A percentile compares a stretch with the other conserved stretches of the same genome.
phyloP scores from a whole-genome alignment of 148 eudicot genomes.

The Tetragonia tetragonoides region DNA sequence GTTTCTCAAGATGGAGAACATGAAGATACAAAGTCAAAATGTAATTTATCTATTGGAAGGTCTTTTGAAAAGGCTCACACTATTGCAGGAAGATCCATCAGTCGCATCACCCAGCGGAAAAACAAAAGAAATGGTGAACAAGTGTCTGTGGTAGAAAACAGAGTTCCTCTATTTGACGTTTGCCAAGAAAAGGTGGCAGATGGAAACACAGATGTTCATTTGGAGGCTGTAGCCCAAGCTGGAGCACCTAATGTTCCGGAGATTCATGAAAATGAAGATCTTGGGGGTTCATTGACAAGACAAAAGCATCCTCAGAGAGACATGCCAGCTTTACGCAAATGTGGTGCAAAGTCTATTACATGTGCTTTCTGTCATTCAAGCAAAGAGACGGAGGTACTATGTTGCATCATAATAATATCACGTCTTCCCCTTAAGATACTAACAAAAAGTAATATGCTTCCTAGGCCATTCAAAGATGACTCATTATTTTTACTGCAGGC shows the following conservation, averaged over 20 bases:
- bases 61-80: not conserved
- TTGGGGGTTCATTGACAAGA: not conserved
- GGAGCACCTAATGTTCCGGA: slow-evolving; percentile 17
- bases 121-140: slow-evolving; percentile 16
- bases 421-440: not conserved
- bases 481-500: slow-evolving; percentile 38
- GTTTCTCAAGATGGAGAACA: slow-evolving; percentile 8
- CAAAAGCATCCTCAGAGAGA: slow-evolving; percentile 18
- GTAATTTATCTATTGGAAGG: slow-evolving; percentile 8
- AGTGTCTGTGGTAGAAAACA: slow-evolving; percentile 22
- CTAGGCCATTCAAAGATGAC: not conserved
- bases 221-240: slow-evolving; percentile 22
- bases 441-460: not conserved
- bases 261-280: slow-evolving; percentile 5
- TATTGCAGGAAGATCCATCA: slow-evolving; percentile 4
- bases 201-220: slow-evolving; percentile 14
- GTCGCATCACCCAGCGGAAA: slow-evolving; percentile 1
- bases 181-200: slow-evolving; percentile 25
- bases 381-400: slow-evolving; percentile 64
- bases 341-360: slow-evolving; percentile 30
- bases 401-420: not conserved
- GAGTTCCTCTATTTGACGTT: slow-evolving; percentile 20
- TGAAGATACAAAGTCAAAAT: slow-evolving; percentile 15
- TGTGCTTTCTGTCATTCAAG: slow-evolving; percentile 82
- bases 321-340: slow-evolving; percentile 44